These are phyloP conservation scores for Cucumis sativus DNA, from an alignment of 306 rosid species.

Conservation along the genomic window DNA sequence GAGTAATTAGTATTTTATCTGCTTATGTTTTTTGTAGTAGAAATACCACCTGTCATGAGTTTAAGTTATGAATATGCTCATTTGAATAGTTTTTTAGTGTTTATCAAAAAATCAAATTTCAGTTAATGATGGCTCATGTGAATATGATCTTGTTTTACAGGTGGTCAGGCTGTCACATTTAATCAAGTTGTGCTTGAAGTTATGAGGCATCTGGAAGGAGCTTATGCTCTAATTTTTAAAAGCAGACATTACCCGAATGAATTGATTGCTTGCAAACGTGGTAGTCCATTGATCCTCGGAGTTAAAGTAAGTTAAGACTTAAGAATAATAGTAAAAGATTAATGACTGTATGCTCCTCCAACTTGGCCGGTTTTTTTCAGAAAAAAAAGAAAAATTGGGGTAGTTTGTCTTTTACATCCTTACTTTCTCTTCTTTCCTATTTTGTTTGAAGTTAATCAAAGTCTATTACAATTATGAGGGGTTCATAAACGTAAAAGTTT, in stretches of 20 bases:
- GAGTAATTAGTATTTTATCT: background rate
- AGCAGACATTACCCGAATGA: conserved; percentile 89
- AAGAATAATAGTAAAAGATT: background rate
- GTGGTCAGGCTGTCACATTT: conserved; percentile 66
- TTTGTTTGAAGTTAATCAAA: background rate
- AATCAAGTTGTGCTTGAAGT: conserved; percentile 94
- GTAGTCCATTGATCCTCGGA: conserved; percentile 90
- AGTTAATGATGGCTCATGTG: background rate
- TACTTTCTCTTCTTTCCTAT: background rate
- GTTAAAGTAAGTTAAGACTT: conserved; percentile 56
- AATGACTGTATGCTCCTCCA: background rate
- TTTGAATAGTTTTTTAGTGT: background rate
- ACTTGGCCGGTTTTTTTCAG: background rate
- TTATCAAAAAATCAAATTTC: background rate
- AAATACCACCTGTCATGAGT: background rate
- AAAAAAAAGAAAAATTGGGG: background rate
- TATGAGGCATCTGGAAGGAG: conserved; percentile 99
- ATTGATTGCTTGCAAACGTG: conserved; percentile 97
- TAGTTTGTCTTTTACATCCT: background rate
- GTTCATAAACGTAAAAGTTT: background rate
- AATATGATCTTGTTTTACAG: conserved; percentile 32
- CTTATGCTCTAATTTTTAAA: conserved; percentile 95
- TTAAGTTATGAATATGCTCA: background rate
- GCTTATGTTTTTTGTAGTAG: background rate
- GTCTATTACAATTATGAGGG: background rate